Base-by-base conservation (phyloP, 176 grass and related monocot genomes). In the Melocanna baccifera region DNA sequence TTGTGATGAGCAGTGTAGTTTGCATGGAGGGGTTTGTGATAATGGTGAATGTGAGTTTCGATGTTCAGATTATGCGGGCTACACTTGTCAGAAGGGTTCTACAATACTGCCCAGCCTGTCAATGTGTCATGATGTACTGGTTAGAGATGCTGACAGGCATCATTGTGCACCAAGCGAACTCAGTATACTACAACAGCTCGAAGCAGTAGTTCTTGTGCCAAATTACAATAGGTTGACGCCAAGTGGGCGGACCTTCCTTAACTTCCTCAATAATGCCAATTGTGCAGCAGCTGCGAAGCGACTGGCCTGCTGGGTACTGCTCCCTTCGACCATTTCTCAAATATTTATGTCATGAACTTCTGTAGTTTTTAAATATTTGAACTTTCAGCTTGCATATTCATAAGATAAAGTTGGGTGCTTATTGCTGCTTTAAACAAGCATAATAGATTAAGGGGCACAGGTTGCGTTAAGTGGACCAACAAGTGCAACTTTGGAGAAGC, bases 151-250 rank as follows among this genome's bases (percentile, higher is more conserved):
- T 26, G 88, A 90, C 2, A 91, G 97, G 72, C 97, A 96, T 73
- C 97, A 99, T 78, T 99, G 97, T 79, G 97, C 93, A 53, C 97
- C 97, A 63, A 96, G 88, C 87, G 97, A 99, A 78, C 83, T 91
- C 37, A 96, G 97, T 76, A 96, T 94, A 83, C 83, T 99, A 20
- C 97, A 99, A 52, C 96, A 99, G 79, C 91, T 99, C 15, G 97
- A 99, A 87, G 82, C 97, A 14, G 97, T 91, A 36, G 97, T 99
- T 53, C 91, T 99, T 28, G 81, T 92, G 86, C 97, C 97, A 45
- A 99, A 99, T 75, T 99, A 99, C 86, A 99, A 96, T 90, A 89
- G 97, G 11, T 92, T 99, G 83, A 96, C 96, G 93, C 97, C 97
- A 32, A 92, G 87, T 52, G 93, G 90, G 62, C 83, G 91, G 6